Evolutionary conservation across 345 rosid genomes (phyloP).

Genomic region (Hibiscus mutabilis): DNA sequence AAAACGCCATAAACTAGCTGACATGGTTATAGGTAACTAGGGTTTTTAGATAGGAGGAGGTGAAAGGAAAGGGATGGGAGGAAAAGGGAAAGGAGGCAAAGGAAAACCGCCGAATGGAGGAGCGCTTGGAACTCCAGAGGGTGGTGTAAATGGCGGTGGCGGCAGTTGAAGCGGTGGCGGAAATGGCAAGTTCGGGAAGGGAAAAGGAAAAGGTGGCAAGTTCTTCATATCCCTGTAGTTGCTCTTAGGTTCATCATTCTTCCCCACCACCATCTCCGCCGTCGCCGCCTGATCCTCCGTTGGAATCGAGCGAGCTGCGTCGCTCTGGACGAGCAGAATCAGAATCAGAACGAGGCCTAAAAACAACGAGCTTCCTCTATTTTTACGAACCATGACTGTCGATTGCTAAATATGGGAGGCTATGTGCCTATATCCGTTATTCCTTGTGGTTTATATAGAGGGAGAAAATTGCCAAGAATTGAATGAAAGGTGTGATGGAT

Average conservation of each 20-base stretch:
- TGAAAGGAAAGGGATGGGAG: background rate
- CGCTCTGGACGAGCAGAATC: background rate
- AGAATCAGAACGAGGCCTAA: background rate
- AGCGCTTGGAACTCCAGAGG: background rate
- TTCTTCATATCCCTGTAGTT: background rate
- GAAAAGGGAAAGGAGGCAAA: background rate
- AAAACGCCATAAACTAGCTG: background rate
- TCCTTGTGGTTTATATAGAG: background rate
- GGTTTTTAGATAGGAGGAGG: background rate
- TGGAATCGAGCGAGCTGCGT: background rate
- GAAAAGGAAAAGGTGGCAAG: constrained; percentile 9
- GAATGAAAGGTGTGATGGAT: background rate
- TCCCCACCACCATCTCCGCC: background rate
- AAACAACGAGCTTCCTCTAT: background rate
- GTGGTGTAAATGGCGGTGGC: background rate
- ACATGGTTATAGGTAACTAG: background rate
- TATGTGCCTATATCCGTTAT: no score
- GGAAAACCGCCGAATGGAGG: background rate
- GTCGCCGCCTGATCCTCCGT: no score
- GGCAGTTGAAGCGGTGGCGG: background rate
- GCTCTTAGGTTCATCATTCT: background rate
- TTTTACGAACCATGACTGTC: background rate
- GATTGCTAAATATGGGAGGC: background rate
- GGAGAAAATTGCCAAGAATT: background rate
- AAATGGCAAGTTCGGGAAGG: background rate